These are phyloP conservation scores for Fusarium sp. DNA, from an alignment of 2,329 filamentous ascomycete genomes.

Conservation along the genomic window DNA sequence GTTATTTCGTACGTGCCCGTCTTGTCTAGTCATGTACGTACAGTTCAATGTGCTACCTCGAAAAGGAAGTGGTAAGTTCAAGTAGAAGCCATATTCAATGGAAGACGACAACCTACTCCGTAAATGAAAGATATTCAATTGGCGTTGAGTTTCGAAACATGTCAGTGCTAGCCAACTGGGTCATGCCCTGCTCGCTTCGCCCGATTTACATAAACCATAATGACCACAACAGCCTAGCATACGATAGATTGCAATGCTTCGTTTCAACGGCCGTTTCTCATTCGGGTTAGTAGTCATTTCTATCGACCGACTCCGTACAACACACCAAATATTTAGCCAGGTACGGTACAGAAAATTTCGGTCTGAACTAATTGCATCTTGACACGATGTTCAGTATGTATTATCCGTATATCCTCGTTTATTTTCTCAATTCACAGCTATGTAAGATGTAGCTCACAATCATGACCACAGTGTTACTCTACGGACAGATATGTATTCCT, in stretches of 20 bases:
- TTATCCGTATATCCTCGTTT: not conserved
- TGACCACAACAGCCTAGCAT: conserved; percentile 1
- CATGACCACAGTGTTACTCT: not conserved
- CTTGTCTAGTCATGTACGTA: conserved; percentile 3
- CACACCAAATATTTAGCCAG: not conserved
- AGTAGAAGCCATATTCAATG: conserved; percentile 21
- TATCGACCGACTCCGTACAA: not conserved
- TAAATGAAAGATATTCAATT: conserved; percentile 1
- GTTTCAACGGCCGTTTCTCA: conserved; percentile 37
- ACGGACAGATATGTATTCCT: not conserved
- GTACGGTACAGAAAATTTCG: not conserved
- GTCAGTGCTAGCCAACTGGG: conserved; percentile 6
- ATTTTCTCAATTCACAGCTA: not conserved
- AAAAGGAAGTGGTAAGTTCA: not conserved
- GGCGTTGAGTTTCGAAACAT: conserved; percentile 31
- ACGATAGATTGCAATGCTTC: conserved; percentile 3
- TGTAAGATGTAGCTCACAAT: not conserved
- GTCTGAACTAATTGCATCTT: conserved; percentile 3
- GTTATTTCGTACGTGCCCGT: not conserved
- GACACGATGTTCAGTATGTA: too few relatives aligned
- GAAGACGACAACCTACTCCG: not conserved
- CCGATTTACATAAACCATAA: conserved; percentile 23
- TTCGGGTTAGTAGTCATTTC: conserved; percentile 19
- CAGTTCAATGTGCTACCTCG: not conserved
- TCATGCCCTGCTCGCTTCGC: conserved; percentile 6